Evolutionary conservation across 306 rosid species (phyloP), one percentile per base, ranked within the genome.

Genomic region (Cucurbita ficifolia): DNA sequence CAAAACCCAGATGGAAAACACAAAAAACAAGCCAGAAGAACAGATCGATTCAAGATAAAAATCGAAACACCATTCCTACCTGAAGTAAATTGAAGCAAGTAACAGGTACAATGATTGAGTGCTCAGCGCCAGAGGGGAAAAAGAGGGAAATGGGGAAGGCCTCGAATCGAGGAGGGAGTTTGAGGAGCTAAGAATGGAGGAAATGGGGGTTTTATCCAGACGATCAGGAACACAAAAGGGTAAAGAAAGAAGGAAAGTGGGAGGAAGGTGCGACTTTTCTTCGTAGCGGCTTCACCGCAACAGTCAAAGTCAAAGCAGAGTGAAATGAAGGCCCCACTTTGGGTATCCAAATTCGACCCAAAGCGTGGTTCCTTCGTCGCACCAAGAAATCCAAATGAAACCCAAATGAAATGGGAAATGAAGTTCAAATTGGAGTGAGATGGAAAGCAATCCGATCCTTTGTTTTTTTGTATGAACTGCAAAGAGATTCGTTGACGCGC

Each of bases 251-350:
- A 62, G 56, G 92, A 87, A 89, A 79, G 75, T 71, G 91, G 61
- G 76, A 84, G 89, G 98, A 90, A 91, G 79, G 96, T 79, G 97
- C 10, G 96, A 91, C 83, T 89, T 89, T 86, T 87, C 89, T 91
- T 89, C 98, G 78, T 38, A 43, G 82, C 81, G 71, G 86, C 53
- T 82, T 74, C 70, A 68, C 19, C 33, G 13, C 52, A 48, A 6
- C 49, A 82, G 99, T 95, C 99, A 92, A 88, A 91, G 97, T 95
- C 99, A 88, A 88, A 84, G 38, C 84, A 84, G 83, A 79, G 71
- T n/a, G 81, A 77, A 21, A 29, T 35, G 48, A n/a, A 8, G 70
- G 70, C 6, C 70, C 77, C 74, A 49, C 57, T 22, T 17, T 5
- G 13, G 74, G 43, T 24, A 69, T 29, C 57, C 74, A 46, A 69